phyloP scores from a whole-genome alignment of 108 stramenopile species.

The Skeletonema potamos region DNA sequence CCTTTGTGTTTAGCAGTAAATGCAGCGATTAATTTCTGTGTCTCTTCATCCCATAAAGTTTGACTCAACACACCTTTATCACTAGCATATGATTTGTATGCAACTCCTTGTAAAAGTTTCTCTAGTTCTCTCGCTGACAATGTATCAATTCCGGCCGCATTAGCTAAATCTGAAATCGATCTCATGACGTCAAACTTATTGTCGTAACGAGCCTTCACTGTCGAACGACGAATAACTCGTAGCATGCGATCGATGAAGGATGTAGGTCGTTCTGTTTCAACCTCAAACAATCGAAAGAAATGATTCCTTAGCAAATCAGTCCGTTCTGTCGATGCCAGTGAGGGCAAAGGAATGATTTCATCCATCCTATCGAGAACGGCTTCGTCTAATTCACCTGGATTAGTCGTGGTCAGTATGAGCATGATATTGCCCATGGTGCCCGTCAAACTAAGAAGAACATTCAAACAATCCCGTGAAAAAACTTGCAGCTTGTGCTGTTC shows the following conservation, averaged over 20 bases:
- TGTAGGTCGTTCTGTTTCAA: not conserved
- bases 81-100: conserved; percentile 23
- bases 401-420: conserved; percentile 86
- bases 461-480: conserved; percentile 50
- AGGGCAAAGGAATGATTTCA: conserved; percentile 71
- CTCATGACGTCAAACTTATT: conserved; percentile 15
- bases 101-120: conserved; percentile 33
- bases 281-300: conserved; percentile 44
- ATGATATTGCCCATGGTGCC: conserved; percentile 76
- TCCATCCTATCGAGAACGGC: conserved; percentile 89
- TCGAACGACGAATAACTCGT: not conserved
- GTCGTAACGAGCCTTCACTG: conserved; percentile 9
- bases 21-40: conserved; percentile 4
- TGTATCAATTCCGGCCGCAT: conserved; percentile 17
- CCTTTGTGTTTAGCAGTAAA: conserved; percentile 22
- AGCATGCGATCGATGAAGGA: not conserved
- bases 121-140: conserved; percentile 38
- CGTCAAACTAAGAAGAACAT: conserved; percentile 79
- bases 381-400: conserved; percentile 82
- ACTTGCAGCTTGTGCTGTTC: conserved; percentile 5
- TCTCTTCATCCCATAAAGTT: conserved; percentile 25
- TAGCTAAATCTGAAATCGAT: conserved; percentile 16
- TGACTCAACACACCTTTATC: conserved; percentile 22
- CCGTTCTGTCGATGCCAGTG: conserved; percentile 57
- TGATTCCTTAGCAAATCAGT: conserved; percentile 52